Evolutionary conservation across 176 grass and related monocot species (phyloP).

Genomic region (Chrysopogon serrulatus): DNA sequence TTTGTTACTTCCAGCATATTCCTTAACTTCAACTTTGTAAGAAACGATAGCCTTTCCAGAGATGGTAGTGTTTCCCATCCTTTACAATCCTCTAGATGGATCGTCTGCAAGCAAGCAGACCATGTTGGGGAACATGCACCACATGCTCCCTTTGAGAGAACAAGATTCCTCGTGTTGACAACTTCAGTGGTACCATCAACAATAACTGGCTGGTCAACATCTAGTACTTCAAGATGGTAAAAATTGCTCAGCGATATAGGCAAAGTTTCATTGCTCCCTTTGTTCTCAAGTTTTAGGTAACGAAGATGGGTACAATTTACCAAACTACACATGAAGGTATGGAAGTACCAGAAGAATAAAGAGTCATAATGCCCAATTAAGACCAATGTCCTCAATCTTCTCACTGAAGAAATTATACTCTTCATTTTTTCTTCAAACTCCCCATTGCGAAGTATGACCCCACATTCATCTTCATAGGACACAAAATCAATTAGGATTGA

Average conservation of each 20-base stretch:
- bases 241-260: neutral
- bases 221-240: conserved; percentile 32
- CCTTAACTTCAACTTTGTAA: conserved; percentile 5
- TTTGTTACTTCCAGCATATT: conserved; percentile 3
- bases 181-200: conserved; percentile 8
- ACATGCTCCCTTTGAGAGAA: neutral
- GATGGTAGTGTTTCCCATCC: neutral
- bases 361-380: conserved; percentile 5
- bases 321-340: neutral
- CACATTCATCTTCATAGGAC: neutral
- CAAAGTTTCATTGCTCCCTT: neutral
- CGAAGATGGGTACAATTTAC: conserved; percentile 16
- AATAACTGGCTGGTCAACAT: neutral
- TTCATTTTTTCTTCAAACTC: neutral
- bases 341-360: neutral
- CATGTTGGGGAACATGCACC: neutral
- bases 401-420: neutral
- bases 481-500: neutral
- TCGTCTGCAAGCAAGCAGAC: neutral
- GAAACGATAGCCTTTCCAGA: conserved; percentile 12
- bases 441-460: neutral
- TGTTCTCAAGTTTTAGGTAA: neutral
- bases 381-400: conserved; percentile 34
- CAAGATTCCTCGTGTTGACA: conserved; percentile 28
- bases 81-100: conserved; percentile 21